phyloP scores from a whole-genome alignment of 371 early-diverging fungal species.

The Synchytrium microbalum region DNA sequence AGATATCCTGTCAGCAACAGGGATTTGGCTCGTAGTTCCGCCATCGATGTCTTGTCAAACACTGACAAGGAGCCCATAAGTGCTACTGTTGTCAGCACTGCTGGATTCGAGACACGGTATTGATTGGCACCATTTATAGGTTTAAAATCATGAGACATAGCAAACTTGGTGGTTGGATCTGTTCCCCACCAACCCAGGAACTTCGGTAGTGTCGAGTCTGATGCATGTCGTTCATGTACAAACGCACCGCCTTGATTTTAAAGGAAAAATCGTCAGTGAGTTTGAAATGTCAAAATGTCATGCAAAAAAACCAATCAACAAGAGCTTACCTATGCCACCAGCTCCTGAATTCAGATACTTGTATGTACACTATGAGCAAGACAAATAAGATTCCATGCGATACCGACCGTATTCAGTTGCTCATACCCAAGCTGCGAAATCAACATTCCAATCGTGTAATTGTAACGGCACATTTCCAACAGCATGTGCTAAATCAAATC shows the following conservation, averaged over 20 bases:
- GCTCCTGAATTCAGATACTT: conserved; percentile 95
- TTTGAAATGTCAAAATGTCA: neutral
- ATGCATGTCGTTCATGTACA: conserved; percentile 68
- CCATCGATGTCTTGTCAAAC: conserved; percentile 65
- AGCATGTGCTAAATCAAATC: conserved; percentile 95
- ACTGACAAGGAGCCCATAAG: conserved; percentile 73
- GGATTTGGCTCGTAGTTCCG: conserved; percentile 63
- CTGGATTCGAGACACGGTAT: conserved; percentile 86
- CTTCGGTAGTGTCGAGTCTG: conserved; percentile 43
- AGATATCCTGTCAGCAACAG: conserved; percentile 72
- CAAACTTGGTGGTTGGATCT: conserved; percentile 44
- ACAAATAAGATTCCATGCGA: conserved; percentile 2
- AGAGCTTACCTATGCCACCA: conserved; percentile 83
- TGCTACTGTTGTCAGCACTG: conserved; percentile 59
- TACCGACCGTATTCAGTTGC: conserved; percentile 1
- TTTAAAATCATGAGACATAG: conserved; percentile 49
- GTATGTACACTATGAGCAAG: conserved; percentile 66
- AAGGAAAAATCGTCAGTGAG: neutral
- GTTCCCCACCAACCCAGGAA: conserved; percentile 96
- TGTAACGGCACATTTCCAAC: conserved; percentile 84
- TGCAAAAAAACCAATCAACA: conserved; percentile 23
- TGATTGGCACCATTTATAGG: conserved; percentile 76
- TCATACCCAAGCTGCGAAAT: conserved; percentile 88
- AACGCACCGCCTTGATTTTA: conserved; percentile 56
- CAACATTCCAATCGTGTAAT: conserved; percentile 93